Evolutionary conservation across 2,329 filamentous ascomycete genomes (phyloP).

Genomic region (Diaporthe destruens): DNA sequence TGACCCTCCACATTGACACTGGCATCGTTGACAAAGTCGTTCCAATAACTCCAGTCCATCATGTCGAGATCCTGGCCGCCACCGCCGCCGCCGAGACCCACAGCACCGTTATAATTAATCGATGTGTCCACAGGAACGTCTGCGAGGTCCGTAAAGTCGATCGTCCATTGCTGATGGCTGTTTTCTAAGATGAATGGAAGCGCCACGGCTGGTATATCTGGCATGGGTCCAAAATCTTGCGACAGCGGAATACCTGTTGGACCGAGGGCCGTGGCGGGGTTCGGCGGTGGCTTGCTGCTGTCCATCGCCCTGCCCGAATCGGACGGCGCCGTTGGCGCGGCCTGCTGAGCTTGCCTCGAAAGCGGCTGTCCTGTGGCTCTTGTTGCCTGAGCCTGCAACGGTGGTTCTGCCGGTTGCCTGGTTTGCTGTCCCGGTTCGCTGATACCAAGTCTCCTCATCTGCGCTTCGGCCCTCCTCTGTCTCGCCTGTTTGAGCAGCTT

Average conservation of each 20-base stretch:
- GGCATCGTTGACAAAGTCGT: conserved; percentile 59
- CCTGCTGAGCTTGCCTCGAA: conserved; percentile 6
- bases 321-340: conserved; percentile 1
- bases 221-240: conserved; percentile 22
- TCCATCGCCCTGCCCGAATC: not conserved
- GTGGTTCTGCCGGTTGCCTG: not conserved
- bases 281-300: not conserved
- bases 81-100: conserved; percentile 44
- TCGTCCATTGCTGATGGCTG: conserved; percentile 34
- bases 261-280: conserved; percentile 24
- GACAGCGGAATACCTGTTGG: conserved; percentile 33
- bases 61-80: conserved; percentile 46
- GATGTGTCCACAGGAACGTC: conserved; percentile 21
- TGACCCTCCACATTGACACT: conserved; percentile 33
- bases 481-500: conserved; percentile 65
- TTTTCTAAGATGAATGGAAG: conserved; percentile 11
- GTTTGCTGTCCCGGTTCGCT: conserved; percentile 2
- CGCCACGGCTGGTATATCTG: conserved; percentile 2
- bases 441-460: conserved; percentile 47
- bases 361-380: not conserved
- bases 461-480: conserved; percentile 52
- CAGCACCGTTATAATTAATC: not conserved
- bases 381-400: not conserved
- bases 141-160: conserved; percentile 36
- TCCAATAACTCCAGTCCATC: conserved; percentile 57